A percentile compares a stretch with the other conserved stretches of the same genome.
phyloP scores from a whole-genome alignment of 805 yeast genomes.

The Blastobotrys chiropterorum region DNA sequence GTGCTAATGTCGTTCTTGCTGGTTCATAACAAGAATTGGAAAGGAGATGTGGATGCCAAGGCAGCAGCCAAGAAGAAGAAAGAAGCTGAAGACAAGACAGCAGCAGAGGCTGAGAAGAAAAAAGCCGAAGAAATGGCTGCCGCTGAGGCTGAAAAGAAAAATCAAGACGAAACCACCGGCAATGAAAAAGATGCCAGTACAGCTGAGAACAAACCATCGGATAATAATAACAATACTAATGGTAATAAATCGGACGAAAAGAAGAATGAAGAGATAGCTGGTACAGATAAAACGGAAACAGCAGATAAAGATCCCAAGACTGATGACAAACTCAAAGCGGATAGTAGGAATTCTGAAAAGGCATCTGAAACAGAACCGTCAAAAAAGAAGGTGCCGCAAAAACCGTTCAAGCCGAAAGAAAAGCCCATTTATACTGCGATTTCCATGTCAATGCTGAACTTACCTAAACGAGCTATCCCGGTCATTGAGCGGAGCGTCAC shows the following conservation, averaged over 20 bases:
- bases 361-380: background rate
- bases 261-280: background rate
- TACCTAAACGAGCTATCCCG: conserved; percentile 61
- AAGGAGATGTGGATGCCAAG: background rate
- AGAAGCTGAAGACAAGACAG: conserved; percentile 17
- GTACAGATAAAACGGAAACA: conserved; percentile 1
- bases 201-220: conserved; percentile 7
- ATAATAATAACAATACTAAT: conserved; percentile 25
- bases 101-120: conserved; percentile 25
- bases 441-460: conserved; percentile 57
- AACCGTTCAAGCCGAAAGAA: conserved; percentile 3
- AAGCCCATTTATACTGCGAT: conserved; percentile 43
- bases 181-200: conserved; percentile 14
- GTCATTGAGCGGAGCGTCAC: conserved; percentile 61
- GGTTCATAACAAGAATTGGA: conserved; percentile 15
- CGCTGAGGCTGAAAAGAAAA: conserved; percentile 17
- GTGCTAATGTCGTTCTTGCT: conserved; percentile 35
- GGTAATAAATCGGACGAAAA: conserved; percentile 23
- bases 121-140: conserved; percentile 27
- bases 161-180: conserved; percentile 21
- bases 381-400: background rate
- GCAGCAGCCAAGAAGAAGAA: conserved; percentile 12
- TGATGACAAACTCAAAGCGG: no score
- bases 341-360: background rate
- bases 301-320: no score